phyloP scores from a whole-genome alignment of 2,329 filamentous ascomycete species.

The Apiospora sp. region DNA sequence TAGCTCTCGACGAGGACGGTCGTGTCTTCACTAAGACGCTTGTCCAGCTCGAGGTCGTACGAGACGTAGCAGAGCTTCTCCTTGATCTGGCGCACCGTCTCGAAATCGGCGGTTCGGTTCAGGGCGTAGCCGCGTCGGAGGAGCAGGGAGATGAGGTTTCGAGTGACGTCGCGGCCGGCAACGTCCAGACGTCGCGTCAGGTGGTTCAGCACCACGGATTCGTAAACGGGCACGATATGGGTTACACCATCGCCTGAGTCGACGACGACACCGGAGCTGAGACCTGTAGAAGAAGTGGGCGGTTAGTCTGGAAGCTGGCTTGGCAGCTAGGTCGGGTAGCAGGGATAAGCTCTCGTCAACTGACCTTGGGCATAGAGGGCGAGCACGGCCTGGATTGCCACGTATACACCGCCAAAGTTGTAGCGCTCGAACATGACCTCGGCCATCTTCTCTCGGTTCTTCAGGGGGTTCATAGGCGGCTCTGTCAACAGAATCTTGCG shows the following conservation, averaged over 20 bases:
- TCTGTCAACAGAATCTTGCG: constrained; percentile 98
- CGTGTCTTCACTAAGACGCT: constrained; percentile 94
- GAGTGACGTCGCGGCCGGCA: constrained; percentile 95
- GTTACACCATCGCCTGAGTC: constrained; percentile 98
- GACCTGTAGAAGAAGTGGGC: constrained; percentile 57
- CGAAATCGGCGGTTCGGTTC: constrained; percentile 98
- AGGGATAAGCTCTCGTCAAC: constrained; percentile 31
- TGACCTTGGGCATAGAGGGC: constrained; percentile 95
- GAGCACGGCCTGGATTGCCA: constrained; percentile 96
- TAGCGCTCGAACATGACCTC: constrained; percentile 99
- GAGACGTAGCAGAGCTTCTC: constrained; percentile 99
- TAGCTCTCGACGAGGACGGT: constrained; percentile 98
- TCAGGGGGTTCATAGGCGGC: constrained; percentile 96
- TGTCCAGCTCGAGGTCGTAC: constrained; percentile 96
- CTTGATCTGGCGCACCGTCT: constrained; percentile 98
- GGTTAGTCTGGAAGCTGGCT: constrained; percentile 26
- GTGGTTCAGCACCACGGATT: constrained; percentile 97
- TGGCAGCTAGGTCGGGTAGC: neutral
- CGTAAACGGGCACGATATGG: constrained; percentile 98
- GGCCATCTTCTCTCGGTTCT: constrained; percentile 97
- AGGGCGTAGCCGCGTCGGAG: constrained; percentile 94
- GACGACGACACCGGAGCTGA: constrained; percentile 94
- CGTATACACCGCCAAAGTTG: constrained; percentile 94
- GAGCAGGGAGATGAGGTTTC: constrained; percentile 94
- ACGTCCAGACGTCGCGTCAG: constrained; percentile 94